phyloP scores from a whole-genome alignment of 2,329 filamentous ascomycete species.

The Alternaria dauci region DNA sequence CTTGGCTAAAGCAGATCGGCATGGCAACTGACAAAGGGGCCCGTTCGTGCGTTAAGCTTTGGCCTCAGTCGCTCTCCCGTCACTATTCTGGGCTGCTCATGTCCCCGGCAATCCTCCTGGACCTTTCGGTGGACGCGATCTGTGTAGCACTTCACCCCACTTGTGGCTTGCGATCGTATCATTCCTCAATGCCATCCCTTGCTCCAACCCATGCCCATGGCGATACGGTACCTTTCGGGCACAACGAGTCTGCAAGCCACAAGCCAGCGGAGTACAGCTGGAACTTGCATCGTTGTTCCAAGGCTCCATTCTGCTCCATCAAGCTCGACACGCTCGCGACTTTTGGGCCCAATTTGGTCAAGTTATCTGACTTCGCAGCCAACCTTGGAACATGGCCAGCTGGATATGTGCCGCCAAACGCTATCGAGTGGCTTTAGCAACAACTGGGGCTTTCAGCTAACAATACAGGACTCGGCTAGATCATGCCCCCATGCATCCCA shows the following conservation, averaged over 20 bases:
- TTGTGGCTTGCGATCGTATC: slow-evolving; percentile 16
- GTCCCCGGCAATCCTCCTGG: background rate
- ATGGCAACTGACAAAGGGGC: slow-evolving; percentile 10
- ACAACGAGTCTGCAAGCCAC: slow-evolving; percentile 22
- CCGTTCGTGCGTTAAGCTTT: slow-evolving; percentile 23
- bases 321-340: background rate
- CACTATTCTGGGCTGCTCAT: slow-evolving; percentile 19
- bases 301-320: slow-evolving; percentile 11
- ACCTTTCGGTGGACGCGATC: slow-evolving; percentile 12
- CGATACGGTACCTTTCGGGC: slow-evolving; percentile 13
- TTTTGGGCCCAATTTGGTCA: slow-evolving; percentile 6
- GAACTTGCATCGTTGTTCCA: background rate
- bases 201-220: slow-evolving; percentile 14
- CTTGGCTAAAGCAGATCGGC: slow-evolving; percentile 14
- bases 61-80: slow-evolving; percentile 29
- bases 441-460: slow-evolving; percentile 15
- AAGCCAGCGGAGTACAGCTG: slow-evolving; percentile 17
- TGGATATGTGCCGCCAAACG: slow-evolving; percentile 2
- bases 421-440: slow-evolving; percentile 6
- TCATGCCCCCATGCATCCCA: slow-evolving; percentile 5
- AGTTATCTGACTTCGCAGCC: slow-evolving; percentile 4
- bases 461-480: slow-evolving; percentile 6
- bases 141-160: slow-evolving; percentile 4
- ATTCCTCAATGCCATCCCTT: slow-evolving; percentile 13
- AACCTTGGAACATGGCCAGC: slow-evolving; percentile 4